Evolutionary conservation across 441 rosid genomes (phyloP).

Genomic region (Brassica balearica): DNA sequence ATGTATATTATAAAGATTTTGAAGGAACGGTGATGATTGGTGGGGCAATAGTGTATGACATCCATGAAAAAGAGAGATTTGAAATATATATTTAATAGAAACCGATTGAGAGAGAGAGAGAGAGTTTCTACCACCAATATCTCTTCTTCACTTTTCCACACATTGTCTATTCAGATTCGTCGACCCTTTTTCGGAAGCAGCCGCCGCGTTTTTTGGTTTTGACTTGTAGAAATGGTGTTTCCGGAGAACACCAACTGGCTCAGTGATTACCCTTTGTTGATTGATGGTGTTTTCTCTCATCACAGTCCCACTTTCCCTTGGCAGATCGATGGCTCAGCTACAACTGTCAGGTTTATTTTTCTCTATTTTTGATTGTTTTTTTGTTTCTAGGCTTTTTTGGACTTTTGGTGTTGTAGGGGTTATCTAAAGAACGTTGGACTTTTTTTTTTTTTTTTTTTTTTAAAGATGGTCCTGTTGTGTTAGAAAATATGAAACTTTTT

Average conservation of each 20-base stretch:
- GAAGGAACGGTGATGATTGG: slow-evolving; percentile 34
- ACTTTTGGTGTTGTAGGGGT: background rate
- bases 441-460: background rate
- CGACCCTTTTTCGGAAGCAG: background rate
- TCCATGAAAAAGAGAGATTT: slow-evolving; percentile 27
- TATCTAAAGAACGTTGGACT: no score
- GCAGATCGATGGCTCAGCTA: slow-evolving; percentile 60
- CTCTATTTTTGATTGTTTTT: background rate
- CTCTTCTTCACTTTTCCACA: slow-evolving; percentile 29
- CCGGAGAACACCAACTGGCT: slow-evolving; percentile 81
- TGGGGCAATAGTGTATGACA: slow-evolving; percentile 27
- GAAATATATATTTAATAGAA: slow-evolving; percentile 19
- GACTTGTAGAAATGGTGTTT: slow-evolving; percentile 58
- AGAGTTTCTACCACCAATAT: slow-evolving; percentile 20
- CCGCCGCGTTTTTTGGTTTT: slow-evolving; percentile 36
- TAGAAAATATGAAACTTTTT: background rate
- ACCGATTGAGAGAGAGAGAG: slow-evolving; percentile 12
- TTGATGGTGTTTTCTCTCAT: background rate
- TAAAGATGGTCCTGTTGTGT: background rate
- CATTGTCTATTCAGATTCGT: slow-evolving; percentile 27
- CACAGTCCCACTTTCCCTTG: slow-evolving; percentile 44
- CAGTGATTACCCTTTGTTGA: slow-evolving; percentile 16
- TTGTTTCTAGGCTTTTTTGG: background rate
- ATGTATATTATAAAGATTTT: background rate
- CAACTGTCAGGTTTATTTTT: slow-evolving; percentile 51